A percentile compares a stretch with the other conserved stretches of the same genome.
phyloP scores from a whole-genome alignment of 768 basidiomycete species.

The Tulasnella sp. region DNA sequence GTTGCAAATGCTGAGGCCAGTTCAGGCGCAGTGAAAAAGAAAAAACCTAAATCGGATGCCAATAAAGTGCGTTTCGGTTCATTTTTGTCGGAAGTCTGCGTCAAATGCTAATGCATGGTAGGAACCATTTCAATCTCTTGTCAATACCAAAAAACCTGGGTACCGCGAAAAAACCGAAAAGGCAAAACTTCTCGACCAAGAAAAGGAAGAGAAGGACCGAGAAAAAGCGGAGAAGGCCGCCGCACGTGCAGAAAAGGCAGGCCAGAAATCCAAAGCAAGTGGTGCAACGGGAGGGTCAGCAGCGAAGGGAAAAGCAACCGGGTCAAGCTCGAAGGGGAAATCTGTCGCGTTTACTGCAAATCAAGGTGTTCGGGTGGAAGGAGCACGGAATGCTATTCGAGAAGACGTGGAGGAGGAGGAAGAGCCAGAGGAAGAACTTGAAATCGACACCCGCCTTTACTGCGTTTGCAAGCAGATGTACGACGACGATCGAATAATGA shows the following conservation, averaged over 20 bases:
- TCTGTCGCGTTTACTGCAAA: conserved; percentile 16
- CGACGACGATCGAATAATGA: conserved; percentile 83
- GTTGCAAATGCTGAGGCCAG: not conserved
- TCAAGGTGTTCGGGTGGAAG: conserved; percentile 18
- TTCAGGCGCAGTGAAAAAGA: conserved; percentile 5
- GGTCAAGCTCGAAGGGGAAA: not conserved
- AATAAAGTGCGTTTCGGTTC: not conserved
- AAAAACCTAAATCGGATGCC: conserved; percentile 14
- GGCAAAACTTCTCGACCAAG: conserved; percentile 9
- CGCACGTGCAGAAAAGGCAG: conserved; percentile 2
- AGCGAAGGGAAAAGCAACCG: not conserved
- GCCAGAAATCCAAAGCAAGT: not conserved
- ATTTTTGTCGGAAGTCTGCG: not conserved
- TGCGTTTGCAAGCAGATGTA: conserved; percentile 84
- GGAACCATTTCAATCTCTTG: not conserved
- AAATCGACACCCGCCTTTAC: conserved; percentile 62
- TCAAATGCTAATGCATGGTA: not conserved
- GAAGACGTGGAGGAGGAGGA: conserved; percentile 48
- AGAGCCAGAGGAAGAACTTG: conserved; percentile 35
- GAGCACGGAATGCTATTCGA: conserved; percentile 13
- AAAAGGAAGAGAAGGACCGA: conserved; percentile 14
- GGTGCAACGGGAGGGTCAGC: conserved; percentile 6
- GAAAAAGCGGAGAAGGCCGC: conserved; percentile 12
- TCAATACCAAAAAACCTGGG: not conserved
- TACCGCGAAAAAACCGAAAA: conserved; percentile 10